Evolutionary conservation across 495 filamentous ascomycete genomes (phyloP), one percentile per base, ranked within the genome.

Genomic region (Aspergillus cristatus): DNA sequence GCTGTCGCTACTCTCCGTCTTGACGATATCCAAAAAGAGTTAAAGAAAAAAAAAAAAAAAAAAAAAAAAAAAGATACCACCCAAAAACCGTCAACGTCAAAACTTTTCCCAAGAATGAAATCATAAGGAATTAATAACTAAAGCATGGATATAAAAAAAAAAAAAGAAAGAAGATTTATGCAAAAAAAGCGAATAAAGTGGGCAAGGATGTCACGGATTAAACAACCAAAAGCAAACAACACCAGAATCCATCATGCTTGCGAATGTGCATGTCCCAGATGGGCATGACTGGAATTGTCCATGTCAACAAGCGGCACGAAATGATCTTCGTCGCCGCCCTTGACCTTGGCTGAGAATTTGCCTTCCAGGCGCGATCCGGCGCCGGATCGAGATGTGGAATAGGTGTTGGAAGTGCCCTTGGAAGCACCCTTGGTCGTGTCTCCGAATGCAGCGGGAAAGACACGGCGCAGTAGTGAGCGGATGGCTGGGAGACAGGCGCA

Each of bases 401-500:
- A n/a, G n/a, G n/a, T n/a, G n/a, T n/a, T n/a, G 29, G 36, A 40
- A 25, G 41, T 18, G 0, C 40, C 48, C 18, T 53, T 41, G 26
- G 54, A 55, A 6, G 47, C 42, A 20, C 16, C 16, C 3, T 42
- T 26, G n/a, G 45, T 32, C 0, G 51, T 54, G 28, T 57, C 49
- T 1, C 53, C 59, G 38, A 56, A 60, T 6, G 51, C 20, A 18
- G 37, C 41, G 16, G 53, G 58, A 11, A 39, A 51, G 8, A 56
- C 26, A 12, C 47, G 47, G 14, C 51, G 44, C 6, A 63, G 38
- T 3, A 63, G 35, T 5, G 50, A 52, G 14, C 57, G 49, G 24
- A 60, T 56, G 0, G 59, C 53, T 0, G 59, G 59, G 7, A 63
- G 33, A 38, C 59, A 60, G 0, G 55, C 57, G 34, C 57, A 63